Evolutionary conservation across 371 early-diverging fungal species (phyloP).

Genomic region (Mortierella sp.): DNA sequence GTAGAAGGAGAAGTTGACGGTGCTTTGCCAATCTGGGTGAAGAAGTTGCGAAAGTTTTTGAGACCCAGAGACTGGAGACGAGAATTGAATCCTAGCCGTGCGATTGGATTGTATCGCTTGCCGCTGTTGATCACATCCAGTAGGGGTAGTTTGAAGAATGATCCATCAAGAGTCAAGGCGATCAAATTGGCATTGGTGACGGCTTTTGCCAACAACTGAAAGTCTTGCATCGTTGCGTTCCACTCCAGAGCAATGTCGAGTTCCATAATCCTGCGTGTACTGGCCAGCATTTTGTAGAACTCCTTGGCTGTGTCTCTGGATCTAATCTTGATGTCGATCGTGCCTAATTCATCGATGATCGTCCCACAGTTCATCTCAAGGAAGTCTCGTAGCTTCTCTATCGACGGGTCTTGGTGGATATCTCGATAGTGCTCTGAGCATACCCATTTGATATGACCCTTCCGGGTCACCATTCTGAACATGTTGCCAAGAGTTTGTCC

Average conservation of each 20-base stretch:
- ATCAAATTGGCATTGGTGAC: not conserved
- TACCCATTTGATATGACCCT: conserved; percentile 35
- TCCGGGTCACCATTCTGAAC: conserved; percentile 11
- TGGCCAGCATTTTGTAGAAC: conserved; percentile 11
- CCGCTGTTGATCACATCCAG: not conserved
- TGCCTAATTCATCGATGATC: conserved; percentile 1
- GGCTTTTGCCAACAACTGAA: not conserved
- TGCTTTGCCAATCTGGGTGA: not conserved
- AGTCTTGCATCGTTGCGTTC: not conserved
- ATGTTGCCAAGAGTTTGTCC: conserved; percentile 19
- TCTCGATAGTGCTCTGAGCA: conserved; percentile 24
- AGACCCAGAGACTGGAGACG: conserved; percentile 6
- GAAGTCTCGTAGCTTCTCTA: conserved; percentile 3
- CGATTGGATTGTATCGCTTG: conserved; percentile 15
- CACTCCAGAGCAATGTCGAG: conserved; percentile 10
- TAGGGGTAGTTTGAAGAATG: not conserved
- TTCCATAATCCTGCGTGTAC: conserved; percentile 1
- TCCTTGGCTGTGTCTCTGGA: conserved; percentile 6
- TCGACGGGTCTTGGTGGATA: not conserved
- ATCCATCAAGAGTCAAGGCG: not conserved
- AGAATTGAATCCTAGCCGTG: conserved; percentile 3
- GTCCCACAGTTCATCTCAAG: conserved; percentile 7
- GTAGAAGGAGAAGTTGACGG: not conserved
- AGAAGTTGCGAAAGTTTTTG: conserved; percentile 8
- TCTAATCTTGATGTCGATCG: conserved; percentile 6